Base-by-base conservation (phyloP, 1,284 basidiomycete genomes). In the Entoloma clypeatum region DNA sequence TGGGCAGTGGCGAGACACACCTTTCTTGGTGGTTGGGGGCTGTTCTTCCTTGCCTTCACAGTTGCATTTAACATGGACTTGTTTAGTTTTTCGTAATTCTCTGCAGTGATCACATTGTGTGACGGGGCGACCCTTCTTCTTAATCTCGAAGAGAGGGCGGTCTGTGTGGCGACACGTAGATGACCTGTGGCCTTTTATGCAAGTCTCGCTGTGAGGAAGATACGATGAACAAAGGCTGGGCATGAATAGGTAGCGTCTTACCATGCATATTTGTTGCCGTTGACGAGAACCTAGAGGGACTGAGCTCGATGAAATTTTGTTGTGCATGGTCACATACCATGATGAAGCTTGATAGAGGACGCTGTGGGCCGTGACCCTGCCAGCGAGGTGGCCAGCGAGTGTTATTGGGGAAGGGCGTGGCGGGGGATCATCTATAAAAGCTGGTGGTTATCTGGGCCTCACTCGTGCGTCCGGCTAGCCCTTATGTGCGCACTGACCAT, bases 121-220 rank as follows among this genome's bases (percentile, higher is more conserved):
- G 7, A 88, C 75, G 1, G 89, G 89, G 9, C 88, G 74, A 5
- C 85, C 88, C 64, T 86, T 92, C 69, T 86, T 88, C 72, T 91
- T 89, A 41, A 92, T 81, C 60, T 92, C 87, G 51, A 86, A 90
- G 11, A 92, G 68, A 1, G 87, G 84, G 3, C 89, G 73, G 49
- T 88, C 85, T 25, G 80, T 81, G 58, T 92, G 89, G 26, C 77
- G 74, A 58, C 89, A 92, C n/a, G 77, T 78, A 1, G 88, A 89
- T 2, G 89, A 90, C 45, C 89, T 78, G 56, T 92, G 89, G 2
- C 88, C 89, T 67, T 92, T 91, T 62, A 92, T 91, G 60, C 89
- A 92, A 11, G 87, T 84, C 64, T 86, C 85, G 63, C 88, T 91
- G 52, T 10, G 45, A 29, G 37, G 32, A 32, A 37, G 19, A 17